Evolutionary conservation across 2,329 filamentous ascomycete species (phyloP), one percentile per base, ranked within the genome.

Genomic region (Penicillium sp.): DNA sequence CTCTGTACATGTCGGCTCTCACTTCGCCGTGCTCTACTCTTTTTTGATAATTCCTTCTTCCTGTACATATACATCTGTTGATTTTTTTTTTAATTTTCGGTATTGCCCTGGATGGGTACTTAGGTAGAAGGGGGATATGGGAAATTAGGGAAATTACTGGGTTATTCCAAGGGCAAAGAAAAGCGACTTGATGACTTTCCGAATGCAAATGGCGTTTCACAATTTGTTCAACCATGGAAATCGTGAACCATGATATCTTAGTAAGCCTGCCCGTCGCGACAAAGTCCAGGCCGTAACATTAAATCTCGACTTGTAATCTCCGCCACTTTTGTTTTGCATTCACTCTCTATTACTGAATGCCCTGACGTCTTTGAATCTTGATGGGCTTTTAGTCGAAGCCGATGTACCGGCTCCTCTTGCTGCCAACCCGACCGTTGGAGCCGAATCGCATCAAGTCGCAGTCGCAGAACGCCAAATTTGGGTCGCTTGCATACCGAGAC

Each of bases 21-120:
- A 49, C 44, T 29, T 49, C 31, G 49, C 50, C 53, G 49, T 49
- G 47, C 23, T 51, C 25, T 38, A 41, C 43, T 44, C 45, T 45
- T 35, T 44, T 37, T 44, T 37, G 51, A 50, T 54, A 56, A 55
- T 54, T 46, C 49, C 42, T 49, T 59, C 45, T 53, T 54, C 51
- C 44, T 61, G 57, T 61, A 61, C 42, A 61, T 61, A 61, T 60
- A 61, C 47, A 55, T 52, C 31, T 47, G 43, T 49, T 18, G 32
- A 42, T 47, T 44, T 51, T 52, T 18, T 18, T 44, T 51, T 52
- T 18, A 1, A 29, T 42, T 49, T 51, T 46, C 33, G 40, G 37
- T 49, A 46, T 57, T 40, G 46, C 58, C 58, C 58, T 61, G 56
- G 52, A 61, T 53, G 58, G 58, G 59, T 53, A 18, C 15, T 18